Percentiles rank a stretch among this genome's conserved stretches.
These are phyloP conservation scores for Boletus tylopilopsis DNA, from an alignment of 768 basidiomycete species.

Conservation along the genomic window DNA sequence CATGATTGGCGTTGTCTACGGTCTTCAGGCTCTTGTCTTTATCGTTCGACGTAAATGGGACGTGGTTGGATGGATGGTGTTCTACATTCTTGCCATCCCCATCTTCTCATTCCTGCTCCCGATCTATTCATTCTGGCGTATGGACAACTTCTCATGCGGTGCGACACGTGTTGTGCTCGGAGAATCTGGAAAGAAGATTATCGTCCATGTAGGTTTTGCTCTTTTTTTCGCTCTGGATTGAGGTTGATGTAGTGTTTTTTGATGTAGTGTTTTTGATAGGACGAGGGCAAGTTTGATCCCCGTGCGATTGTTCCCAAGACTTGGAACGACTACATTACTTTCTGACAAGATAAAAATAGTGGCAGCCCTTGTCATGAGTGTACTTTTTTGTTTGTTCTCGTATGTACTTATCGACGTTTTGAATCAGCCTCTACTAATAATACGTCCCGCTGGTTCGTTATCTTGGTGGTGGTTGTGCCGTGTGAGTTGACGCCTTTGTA, in stretches of 20 bases:
- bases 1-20: conserved; percentile 68
- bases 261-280: too few species aligned
- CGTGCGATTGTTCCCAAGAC: conserved; percentile 90
- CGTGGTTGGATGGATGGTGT: conserved; percentile 71
- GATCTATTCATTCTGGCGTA: conserved; percentile 70
- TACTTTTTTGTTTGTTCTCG: conserved; percentile 8
- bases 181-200: conserved; percentile 65
- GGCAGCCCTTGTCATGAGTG: conserved; percentile 7
- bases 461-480: conserved; percentile 6
- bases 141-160: conserved; percentile 73
- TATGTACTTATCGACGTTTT: not conserved
- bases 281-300: conserved; percentile 97
- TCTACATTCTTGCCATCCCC: conserved; percentile 58
- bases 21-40: conserved; percentile 69
- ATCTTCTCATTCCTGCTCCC: conserved; percentile 67
- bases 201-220: conserved; percentile 84
- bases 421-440: not conserved
- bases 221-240: not conserved
- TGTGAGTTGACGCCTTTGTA: not conserved
- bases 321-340: conserved; percentile 93
- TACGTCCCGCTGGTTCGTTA: conserved; percentile 6
- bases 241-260: conserved; percentile 4
- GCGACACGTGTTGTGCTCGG: conserved; percentile 63
- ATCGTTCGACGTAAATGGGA: conserved; percentile 73
- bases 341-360: conserved; percentile 5